Conservation (phyloP, 2,329 filamentous ascomycete genomes). For the Diaporthe australafricana region DNA sequence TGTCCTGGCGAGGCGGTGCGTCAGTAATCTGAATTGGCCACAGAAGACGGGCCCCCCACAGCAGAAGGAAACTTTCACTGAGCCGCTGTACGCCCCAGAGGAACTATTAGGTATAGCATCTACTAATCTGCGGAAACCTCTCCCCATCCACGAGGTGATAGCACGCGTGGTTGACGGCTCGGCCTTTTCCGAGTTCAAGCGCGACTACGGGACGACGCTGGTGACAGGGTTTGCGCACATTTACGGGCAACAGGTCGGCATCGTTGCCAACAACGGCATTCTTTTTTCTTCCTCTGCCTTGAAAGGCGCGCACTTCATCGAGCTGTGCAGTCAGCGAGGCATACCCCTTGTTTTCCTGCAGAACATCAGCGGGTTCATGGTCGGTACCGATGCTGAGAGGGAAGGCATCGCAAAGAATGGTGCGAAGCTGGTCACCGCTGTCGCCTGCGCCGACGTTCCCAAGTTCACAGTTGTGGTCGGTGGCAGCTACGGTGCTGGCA, state of each 20-base stretch:
- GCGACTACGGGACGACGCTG: conserved; percentile 86
- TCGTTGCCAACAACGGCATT: conserved; percentile 96
- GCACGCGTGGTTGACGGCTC: conserved; percentile 92
- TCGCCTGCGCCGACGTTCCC: conserved; percentile 92
- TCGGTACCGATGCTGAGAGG: conserved; percentile 89
- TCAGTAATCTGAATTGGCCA: conserved; percentile 90
- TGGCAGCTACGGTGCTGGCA: conserved; percentile 91
- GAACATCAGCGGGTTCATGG: conserved; percentile 99
- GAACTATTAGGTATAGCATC: conserved; percentile 91
- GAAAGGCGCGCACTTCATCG: conserved; percentile 97
- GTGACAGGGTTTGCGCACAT: conserved; percentile 93
- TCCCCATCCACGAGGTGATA: conserved; percentile 91
- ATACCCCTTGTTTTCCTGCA: conserved; percentile 94
- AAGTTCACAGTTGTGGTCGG: conserved; percentile 99
- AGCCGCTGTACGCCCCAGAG: conserved; percentile 80
- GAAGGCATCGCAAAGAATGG: conserved; percentile 98
- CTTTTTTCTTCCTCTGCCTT: conserved; percentile 89
- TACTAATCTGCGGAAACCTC: conserved; percentile 86
- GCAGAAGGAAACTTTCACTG: conserved; percentile 60
- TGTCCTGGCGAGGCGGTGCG: conserved; percentile 83
- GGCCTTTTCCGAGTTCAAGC: conserved; percentile 94
- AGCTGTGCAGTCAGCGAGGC: conserved; percentile 89
- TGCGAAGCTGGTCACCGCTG: conserved; percentile 94
- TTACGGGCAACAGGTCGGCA: conserved; percentile 90
- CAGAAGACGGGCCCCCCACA: conserved; percentile 45